Conservation (phyloP, 768 basidiomycete genomes). For the Leucocoprinus sp. region DNA sequence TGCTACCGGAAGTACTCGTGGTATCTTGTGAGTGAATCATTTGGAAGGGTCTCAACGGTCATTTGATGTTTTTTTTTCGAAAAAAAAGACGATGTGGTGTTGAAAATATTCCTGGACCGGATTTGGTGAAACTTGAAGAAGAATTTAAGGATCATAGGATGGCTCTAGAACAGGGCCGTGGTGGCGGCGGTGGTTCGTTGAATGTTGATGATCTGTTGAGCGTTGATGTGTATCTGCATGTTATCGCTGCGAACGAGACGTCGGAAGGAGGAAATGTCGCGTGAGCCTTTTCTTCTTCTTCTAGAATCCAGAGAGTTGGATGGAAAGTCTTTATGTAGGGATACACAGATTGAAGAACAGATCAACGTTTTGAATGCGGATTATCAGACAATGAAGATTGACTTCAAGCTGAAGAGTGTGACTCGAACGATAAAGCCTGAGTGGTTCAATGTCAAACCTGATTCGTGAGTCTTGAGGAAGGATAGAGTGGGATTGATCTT, state of each 20-base stretch:
- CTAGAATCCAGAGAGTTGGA: background rate
- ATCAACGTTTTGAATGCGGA: slow-evolving; percentile 32
- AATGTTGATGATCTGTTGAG: background rate
- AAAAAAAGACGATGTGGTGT: slow-evolving; percentile 2
- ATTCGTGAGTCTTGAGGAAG: slow-evolving; percentile 26
- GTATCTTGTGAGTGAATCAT: background rate
- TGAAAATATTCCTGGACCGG: background rate
- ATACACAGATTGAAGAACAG: slow-evolving; percentile 25
- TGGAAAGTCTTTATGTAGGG: too few relatives aligned
- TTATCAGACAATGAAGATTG: slow-evolving; percentile 26
- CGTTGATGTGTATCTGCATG: slow-evolving; percentile 14
- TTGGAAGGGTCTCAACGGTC: background rate
- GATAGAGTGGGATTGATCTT: too few relatives aligned
- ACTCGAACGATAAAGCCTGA: slow-evolving; percentile 26
- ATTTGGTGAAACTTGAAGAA: slow-evolving; percentile 1
- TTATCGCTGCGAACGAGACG: slow-evolving; percentile 13
- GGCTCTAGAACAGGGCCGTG: background rate
- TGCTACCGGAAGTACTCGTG: background rate
- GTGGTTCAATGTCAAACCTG: slow-evolving; percentile 33
- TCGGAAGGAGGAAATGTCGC: slow-evolving; percentile 10
- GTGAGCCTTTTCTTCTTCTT: background rate
- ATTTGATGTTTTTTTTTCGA: background rate
- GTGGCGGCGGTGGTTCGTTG: background rate
- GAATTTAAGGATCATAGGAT: slow-evolving; percentile 3
- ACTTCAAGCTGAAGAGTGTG: slow-evolving; percentile 25